Evolutionary conservation across 1,284 basidiomycete species (phyloP), one percentile per base, ranked within the genome.

Genomic region (Schizophyllum commune): DNA sequence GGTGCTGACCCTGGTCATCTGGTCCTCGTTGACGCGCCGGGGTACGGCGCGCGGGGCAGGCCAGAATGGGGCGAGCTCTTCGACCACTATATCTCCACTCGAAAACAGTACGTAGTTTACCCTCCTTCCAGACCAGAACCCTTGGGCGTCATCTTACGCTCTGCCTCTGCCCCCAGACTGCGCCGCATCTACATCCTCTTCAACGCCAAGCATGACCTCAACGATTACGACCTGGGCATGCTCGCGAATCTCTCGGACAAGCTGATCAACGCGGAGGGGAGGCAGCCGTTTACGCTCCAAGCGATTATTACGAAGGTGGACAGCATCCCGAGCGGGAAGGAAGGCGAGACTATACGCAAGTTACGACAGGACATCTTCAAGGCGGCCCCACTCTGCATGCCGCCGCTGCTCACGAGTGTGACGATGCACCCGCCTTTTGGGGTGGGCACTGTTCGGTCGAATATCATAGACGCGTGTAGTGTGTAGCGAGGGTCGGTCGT

Each of bases 241-340:
- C 78, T 91, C 2, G 62, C 69, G 21, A 75, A 77, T 62, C 77
- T 85, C 52, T 82, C 82, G 39, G 68, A 70, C 21, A 61, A 61
- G 13, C 67, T 69, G 7, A 66, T 78, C 22, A 32, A 58, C 72
- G 80, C 56, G 9, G 72, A 72, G 4, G 76, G 77, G 7, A 71
- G 70, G 1, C 75, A 74, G 55, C 71, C 72, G 9, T 84, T 83
- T 69, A 84, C 85, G 0, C 69, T 91, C 0, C 89, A 91, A 67
- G 78, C 86, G 1, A 74, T 91, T 58, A 79, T 91, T 67, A 91
- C 89, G 22, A 91, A 90, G 72, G 78, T 78, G 1, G 89, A 91
- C 69, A 71, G 70, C 4, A 72, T 87, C 5, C 71, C 77, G 8
- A 51, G 65, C 7, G 65, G 70, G 0, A 63, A 69, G 59, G 65